Evolutionary conservation across 352 stramenopile species (phyloP).

Genomic region (Globisporangium sylvaticum): DNA sequence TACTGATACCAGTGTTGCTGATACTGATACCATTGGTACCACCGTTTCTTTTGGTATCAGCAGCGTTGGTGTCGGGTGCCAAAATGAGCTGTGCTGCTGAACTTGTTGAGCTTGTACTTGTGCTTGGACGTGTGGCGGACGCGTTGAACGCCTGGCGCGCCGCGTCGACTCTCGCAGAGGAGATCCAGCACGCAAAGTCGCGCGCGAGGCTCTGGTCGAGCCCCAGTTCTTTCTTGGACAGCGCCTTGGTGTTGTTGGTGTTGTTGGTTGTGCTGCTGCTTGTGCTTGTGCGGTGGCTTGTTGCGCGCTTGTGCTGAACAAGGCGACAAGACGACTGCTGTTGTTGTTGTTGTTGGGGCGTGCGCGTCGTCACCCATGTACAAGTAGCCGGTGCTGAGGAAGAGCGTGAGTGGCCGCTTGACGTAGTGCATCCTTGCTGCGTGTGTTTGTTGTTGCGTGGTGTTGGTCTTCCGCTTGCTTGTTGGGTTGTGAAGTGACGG

Average conservation of each 20-base stretch:
- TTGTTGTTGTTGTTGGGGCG: slow-evolving; percentile 16
- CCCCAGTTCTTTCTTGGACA: slow-evolving; percentile 52
- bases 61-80: not conserved
- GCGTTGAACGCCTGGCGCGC: slow-evolving; percentile 52
- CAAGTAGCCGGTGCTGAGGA: slow-evolving; percentile 31
- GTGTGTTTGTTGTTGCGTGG: not conserved
- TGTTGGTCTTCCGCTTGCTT: not conserved
- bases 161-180: slow-evolving; percentile 53
- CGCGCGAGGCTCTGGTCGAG: slow-evolving; percentile 67
- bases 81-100: slow-evolving; percentile 13
- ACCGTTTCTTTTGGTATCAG: not conserved
- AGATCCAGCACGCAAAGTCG: slow-evolving; percentile 65
- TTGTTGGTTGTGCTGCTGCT: slow-evolving; percentile 6
- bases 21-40: not conserved
- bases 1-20: not conserved
- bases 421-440: slow-evolving; percentile 23
- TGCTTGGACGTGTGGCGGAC: slow-evolving; percentile 12
- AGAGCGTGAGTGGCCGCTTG: slow-evolving; percentile 50
- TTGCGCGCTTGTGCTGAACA: slow-evolving; percentile 6
- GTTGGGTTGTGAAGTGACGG: not conserved
- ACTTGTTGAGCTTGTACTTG: not conserved
- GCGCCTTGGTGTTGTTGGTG: slow-evolving; percentile 10
- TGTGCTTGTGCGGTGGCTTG: slow-evolving; percentile 24
- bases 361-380: slow-evolving; percentile 44
- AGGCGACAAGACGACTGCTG: not conserved